Conservation (phyloP, 257 asterid genomes). For the Solanum chaucha region DNA sequence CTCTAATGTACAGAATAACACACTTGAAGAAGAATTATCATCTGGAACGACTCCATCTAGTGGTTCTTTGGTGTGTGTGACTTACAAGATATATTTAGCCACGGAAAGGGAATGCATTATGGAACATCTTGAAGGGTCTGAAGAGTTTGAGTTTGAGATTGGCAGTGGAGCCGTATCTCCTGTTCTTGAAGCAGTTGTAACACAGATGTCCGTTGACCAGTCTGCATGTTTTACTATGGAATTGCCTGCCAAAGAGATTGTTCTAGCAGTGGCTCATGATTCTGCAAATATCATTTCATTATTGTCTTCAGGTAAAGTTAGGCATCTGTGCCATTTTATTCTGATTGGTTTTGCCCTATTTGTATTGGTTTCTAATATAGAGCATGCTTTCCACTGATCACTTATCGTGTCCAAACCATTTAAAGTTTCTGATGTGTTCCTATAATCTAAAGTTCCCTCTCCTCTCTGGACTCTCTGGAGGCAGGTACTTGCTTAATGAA, state of each 20-base stretch:
- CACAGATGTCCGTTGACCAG: conserved; percentile 69
- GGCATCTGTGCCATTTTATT: not conserved
- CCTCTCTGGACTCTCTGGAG: conserved; percentile 1
- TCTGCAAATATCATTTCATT: conserved; percentile 32
- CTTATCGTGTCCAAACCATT: not conserved
- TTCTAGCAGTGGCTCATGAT: conserved; percentile 63
- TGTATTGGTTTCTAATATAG: not conserved
- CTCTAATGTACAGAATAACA: conserved; percentile 5
- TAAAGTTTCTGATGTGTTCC: not conserved
- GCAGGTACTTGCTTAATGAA: conserved; percentile 61
- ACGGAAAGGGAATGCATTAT: conserved; percentile 32
- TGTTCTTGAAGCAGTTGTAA: conserved; percentile 53
- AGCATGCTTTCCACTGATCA: not conserved
- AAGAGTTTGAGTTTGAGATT: conserved; percentile 84
- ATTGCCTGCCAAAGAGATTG: conserved; percentile 51
- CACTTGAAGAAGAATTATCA: conserved; percentile 14
- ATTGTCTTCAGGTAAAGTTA: conserved; percentile 50
- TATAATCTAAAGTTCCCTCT: not conserved
- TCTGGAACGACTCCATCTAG: conserved; percentile 42
- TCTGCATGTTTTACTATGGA: conserved; percentile 54
- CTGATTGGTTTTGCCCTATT: not conserved
- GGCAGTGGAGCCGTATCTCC: conserved; percentile 72
- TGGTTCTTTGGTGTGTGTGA: conserved; percentile 62
- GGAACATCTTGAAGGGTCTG: conserved; percentile 71
- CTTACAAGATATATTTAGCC: conserved; percentile 52